Evolutionary conservation across 2,329 filamentous ascomycete species (phyloP).

Genomic region (Westerdykella sp.): DNA sequence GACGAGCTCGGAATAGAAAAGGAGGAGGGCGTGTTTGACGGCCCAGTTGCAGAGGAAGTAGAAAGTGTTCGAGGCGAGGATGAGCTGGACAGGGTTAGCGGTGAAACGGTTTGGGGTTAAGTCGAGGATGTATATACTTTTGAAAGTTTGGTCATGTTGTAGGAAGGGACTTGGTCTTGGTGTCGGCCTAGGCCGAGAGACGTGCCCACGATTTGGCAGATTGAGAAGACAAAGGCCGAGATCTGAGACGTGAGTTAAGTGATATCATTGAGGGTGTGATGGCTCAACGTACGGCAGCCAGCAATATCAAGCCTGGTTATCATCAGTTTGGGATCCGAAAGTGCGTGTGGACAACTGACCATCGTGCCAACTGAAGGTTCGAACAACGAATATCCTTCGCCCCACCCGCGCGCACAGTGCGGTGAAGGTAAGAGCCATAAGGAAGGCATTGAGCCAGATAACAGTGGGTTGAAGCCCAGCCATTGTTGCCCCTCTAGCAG

Average conservation of each 20-base stretch:
- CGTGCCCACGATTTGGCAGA: conserved; percentile 21
- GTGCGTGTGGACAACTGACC: conserved; percentile 7
- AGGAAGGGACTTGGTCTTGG: conserved; percentile 4
- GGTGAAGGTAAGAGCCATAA: conserved; percentile 18
- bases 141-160: conserved; percentile 3
- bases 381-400: conserved; percentile 16
- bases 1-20: conserved; percentile 37
- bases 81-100: conserved; percentile 7
- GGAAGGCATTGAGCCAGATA: conserved; percentile 19
- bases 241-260: conserved; percentile 3
- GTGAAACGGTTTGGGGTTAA: not conserved
- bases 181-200: conserved; percentile 17
- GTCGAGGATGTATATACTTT: conserved; percentile 8
- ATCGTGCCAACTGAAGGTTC: conserved; percentile 24
- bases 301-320: conserved; percentile 14
- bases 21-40: conserved; percentile 37
- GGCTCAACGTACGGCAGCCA: conserved; percentile 13
- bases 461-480: conserved; percentile 12
- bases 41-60: conserved; percentile 39
- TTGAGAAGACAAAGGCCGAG: conserved; percentile 18
- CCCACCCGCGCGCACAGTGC: conserved; percentile 20
- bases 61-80: conserved; percentile 26
- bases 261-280: not conserved
- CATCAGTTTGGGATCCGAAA: not conserved
- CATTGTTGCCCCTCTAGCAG: conserved; percentile 1